phyloP scores from a whole-genome alignment of 2,329 filamentous ascomycete species.

The Pestalotiopsis fici region DNA sequence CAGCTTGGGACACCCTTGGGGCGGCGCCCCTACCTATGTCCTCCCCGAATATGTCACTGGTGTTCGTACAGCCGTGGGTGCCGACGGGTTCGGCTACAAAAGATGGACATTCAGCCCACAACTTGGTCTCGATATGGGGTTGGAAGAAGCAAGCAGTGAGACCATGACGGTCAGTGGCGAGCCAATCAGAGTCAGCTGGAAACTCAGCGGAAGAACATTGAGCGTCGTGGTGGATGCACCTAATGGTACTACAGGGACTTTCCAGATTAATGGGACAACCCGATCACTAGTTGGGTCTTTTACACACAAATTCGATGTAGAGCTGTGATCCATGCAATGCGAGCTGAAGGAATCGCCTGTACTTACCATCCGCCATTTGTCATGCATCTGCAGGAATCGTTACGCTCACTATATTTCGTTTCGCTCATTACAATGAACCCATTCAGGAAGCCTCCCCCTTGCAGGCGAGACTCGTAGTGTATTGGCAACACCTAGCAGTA shows the following conservation, averaged over 20 bases:
- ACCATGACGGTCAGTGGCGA: neutral
- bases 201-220: neutral
- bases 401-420: no score
- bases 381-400: no score
- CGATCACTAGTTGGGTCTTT: neutral
- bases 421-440: no score
- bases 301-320: neutral
- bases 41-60: slow-evolving; percentile 36
- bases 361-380: neutral
- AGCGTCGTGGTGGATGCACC: neutral
- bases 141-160: slow-evolving; percentile 18
- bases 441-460: no score
- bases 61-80: slow-evolving; percentile 15
- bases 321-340: neutral
- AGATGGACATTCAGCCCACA: slow-evolving; percentile 28
- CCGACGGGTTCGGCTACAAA: slow-evolving; percentile 21
- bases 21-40: slow-evolving; percentile 44
- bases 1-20: slow-evolving; percentile 43
- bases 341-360: neutral
- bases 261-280: neutral
- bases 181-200: neutral
- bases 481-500: no score
- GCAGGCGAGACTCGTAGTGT: no score
- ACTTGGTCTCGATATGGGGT: slow-evolving; percentile 23
- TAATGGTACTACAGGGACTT: neutral